Percentiles rank a stretch among this genome's conserved stretches.
Evolutionary conservation across 2,329 filamentous ascomycete species (phyloP).

Genomic region (Pseudogymnoascus sp.): DNA sequence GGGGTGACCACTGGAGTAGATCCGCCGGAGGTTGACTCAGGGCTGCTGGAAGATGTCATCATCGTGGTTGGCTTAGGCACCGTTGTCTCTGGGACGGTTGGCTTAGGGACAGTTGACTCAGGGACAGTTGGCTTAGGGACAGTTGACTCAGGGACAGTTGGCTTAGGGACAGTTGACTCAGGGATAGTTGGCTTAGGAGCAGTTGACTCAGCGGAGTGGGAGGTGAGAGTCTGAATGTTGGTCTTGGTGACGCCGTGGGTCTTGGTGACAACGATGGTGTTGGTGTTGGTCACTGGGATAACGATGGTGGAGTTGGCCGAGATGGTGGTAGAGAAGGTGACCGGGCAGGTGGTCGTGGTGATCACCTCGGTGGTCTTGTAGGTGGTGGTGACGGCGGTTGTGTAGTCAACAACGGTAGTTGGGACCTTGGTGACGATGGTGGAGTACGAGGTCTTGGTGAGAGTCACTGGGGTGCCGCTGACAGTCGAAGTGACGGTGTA

Average conservation of each 20-base stretch:
- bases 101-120: constrained; percentile 14
- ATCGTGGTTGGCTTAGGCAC: constrained; percentile 19
- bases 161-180: constrained; percentile 16
- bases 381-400: constrained; percentile 28
- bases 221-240: constrained; percentile 16
- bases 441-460: constrained; percentile 5
- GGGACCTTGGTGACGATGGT: constrained; percentile 18
- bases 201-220: not conserved
- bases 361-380: constrained; percentile 31
- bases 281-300: constrained; percentile 35
- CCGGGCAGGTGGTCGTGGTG: constrained; percentile 32
- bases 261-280: constrained; percentile 35
- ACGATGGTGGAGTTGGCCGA: constrained; percentile 34
- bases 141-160: constrained; percentile 9
- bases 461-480: constrained; percentile 1
- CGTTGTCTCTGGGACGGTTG: constrained; percentile 18
- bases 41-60: constrained; percentile 12
- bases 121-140: constrained; percentile 16
- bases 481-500: constrained; percentile 7
- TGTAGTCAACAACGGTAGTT: constrained; percentile 27
- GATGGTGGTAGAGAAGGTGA: constrained; percentile 35
- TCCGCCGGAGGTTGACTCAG: not conserved
- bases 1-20: constrained; percentile 7
- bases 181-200: constrained; percentile 9
- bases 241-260: constrained; percentile 15